Evolutionary conservation across 2,329 filamentous ascomycete species (phyloP).

Genomic region (Colletotrichum musae): DNA sequence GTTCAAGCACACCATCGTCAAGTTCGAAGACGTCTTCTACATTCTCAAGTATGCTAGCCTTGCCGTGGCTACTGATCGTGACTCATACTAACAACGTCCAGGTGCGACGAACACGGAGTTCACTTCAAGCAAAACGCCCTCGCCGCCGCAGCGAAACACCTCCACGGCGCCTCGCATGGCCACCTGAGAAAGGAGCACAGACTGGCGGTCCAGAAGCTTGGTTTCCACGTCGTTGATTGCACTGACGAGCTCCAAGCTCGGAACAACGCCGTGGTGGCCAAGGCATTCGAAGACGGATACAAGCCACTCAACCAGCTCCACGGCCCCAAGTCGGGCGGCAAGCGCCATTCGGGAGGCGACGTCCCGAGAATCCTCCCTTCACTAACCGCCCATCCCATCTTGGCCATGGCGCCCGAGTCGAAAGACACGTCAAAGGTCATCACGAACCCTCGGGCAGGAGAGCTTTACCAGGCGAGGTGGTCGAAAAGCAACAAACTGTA

Average conservation of each 20-base stretch:
- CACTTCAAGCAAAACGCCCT: constrained; percentile 42
- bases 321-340: constrained; percentile 35
- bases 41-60: constrained; percentile 35
- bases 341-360: constrained; percentile 23
- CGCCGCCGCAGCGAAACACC: constrained; percentile 41
- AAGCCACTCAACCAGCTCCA: constrained; percentile 39
- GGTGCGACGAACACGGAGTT: constrained; percentile 43
- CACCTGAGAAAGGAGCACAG: constrained; percentile 33
- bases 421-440: constrained; percentile 25
- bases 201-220: constrained; percentile 38
- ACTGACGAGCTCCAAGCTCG: constrained; percentile 24
- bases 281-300: constrained; percentile 40
- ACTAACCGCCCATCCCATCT: not conserved
- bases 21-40: constrained; percentile 40
- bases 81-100: not conserved
- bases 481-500: constrained; percentile 35
- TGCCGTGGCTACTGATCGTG: not conserved
- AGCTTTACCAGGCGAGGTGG: constrained; percentile 41
- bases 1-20: constrained; percentile 42
- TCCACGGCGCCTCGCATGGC: constrained; percentile 37
- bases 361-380: not conserved
- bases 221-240: constrained; percentile 41
- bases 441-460: constrained; percentile 37
- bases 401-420: not conserved
- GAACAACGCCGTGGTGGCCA: constrained; percentile 41